These are phyloP conservation scores for Porodaedalea pini DNA, from an alignment of 1,284 basidiomycete genomes.

Conservation along the genomic window DNA sequence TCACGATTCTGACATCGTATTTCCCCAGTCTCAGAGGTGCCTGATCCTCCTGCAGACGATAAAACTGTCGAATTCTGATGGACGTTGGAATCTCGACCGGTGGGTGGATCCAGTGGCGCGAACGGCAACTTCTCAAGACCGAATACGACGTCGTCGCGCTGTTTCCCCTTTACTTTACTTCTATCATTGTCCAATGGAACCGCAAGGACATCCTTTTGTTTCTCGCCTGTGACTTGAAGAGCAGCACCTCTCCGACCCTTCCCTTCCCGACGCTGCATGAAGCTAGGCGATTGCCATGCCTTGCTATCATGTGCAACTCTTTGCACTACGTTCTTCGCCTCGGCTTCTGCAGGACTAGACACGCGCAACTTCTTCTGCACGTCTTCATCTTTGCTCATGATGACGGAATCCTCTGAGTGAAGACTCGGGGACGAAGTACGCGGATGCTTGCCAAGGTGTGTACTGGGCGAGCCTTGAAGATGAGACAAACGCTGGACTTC, in stretches of 20 bases:
- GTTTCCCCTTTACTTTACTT: background rate
- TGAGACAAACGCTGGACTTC: background rate
- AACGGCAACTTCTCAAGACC: background rate
- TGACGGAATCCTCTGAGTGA: background rate
- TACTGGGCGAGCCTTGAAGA: constrained; percentile 1
- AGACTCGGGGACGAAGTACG: background rate
- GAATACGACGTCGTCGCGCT: background rate
- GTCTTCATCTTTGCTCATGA: background rate
- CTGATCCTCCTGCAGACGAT: background rate
- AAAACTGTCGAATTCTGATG: too few relatives aligned
- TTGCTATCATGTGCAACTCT: constrained; percentile 3
- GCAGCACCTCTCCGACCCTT: too few relatives aligned
- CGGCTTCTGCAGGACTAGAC: background rate
- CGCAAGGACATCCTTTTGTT: background rate
- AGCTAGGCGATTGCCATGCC: constrained; percentile 14
- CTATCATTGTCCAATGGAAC: too few relatives aligned
- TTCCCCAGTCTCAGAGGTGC: background rate
- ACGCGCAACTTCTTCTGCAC: background rate
- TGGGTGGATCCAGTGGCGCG: background rate
- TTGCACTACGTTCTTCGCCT: background rate
- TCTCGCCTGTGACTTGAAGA: background rate
- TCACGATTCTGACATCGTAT: background rate
- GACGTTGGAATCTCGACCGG: too few relatives aligned
- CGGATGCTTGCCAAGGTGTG: constrained; percentile 9
- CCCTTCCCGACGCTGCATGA: background rate